Percentiles rank a stretch among this genome's conserved stretches.
Conservation (phyloP, 306 rosid genomes). For the Trifolium subterraneum region DNA sequence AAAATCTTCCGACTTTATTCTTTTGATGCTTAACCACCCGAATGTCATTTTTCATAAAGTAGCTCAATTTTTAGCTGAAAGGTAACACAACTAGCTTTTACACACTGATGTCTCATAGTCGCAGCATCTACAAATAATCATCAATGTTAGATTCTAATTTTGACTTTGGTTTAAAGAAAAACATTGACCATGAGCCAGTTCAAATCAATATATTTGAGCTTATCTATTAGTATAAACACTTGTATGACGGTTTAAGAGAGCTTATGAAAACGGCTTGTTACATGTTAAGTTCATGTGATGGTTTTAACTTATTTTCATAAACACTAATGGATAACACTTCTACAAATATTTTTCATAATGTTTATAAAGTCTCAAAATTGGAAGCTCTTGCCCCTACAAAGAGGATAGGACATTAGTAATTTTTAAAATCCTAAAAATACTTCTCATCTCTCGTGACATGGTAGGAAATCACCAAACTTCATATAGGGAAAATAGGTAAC, state of each 20-base stretch:
- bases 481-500: neutral
- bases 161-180: constrained; percentile 1
- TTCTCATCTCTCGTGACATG: too few species aligned
- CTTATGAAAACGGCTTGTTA: neutral
- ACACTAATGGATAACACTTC: constrained; percentile 12
- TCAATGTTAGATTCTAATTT: neutral
- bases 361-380: constrained; percentile 34
- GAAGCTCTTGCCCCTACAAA: neutral
- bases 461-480: constrained; percentile 1
- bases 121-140: constrained; percentile 8
- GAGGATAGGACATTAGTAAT: neutral
- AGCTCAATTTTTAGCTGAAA: constrained; percentile 5
- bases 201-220: neutral
- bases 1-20: neutral
- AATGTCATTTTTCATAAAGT: constrained; percentile 10
- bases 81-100: constrained; percentile 6
- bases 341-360: neutral
- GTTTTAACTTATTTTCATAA: neutral
- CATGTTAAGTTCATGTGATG: neutral
- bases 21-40: constrained; percentile 20
- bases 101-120: neutral
- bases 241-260: too few species aligned
- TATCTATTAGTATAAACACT: too few species aligned
- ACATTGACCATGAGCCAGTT: neutral
- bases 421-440: neutral